phyloP scores from a whole-genome alignment of 1,139 yeast species.

The Diutina rugosa region DNA sequence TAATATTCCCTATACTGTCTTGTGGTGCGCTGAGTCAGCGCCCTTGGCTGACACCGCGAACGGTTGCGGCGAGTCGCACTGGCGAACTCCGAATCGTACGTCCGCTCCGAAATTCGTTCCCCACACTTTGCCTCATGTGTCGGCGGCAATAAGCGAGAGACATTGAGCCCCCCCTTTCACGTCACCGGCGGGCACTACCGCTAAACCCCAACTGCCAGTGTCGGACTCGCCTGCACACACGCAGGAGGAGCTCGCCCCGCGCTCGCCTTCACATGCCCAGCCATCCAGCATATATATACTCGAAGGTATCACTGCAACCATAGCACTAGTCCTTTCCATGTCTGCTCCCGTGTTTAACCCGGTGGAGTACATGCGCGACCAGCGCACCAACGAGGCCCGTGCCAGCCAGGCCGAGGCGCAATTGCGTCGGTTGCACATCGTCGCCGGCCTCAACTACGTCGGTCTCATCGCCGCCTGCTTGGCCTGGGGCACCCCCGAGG shows the following conservation, averaged over 20 bases:
- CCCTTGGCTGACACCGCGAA: no score
- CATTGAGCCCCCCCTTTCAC: background rate
- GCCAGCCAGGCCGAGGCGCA: background rate
- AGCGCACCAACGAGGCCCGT: background rate
- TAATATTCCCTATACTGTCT: no score
- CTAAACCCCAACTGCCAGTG: background rate
- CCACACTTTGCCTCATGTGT: background rate
- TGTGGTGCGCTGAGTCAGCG: background rate
- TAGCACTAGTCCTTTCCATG: background rate
- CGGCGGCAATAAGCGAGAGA: background rate
- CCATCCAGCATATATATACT: no score
- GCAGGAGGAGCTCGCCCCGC: background rate
- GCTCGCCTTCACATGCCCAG: background rate
- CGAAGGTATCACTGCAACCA: no score
- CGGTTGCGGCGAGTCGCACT: background rate
- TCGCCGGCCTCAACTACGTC: background rate
- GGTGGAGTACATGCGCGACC: conserved; percentile 1
- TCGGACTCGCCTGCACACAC: background rate
- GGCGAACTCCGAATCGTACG: background rate
- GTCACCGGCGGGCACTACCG: no score
- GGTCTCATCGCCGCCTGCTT: background rate
- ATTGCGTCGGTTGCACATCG: background rate
- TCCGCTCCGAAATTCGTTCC: background rate
- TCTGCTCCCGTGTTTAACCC: background rate
- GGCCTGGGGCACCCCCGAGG: background rate